Conservation (phyloP, 768 basidiomycete species). For the Phaeotremella skinneri region DNA sequence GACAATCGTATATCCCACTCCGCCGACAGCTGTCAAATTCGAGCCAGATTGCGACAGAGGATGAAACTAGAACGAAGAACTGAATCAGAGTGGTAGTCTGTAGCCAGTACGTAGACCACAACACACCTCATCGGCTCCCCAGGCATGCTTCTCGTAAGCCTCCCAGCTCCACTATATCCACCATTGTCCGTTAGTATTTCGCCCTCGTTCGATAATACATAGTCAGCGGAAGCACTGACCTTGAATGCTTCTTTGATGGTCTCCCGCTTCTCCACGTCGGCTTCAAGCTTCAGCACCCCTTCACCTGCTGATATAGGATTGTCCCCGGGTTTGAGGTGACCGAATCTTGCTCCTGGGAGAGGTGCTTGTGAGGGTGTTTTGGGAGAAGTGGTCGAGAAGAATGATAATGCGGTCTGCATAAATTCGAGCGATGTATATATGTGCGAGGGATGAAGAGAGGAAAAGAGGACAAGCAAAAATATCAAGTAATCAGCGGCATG, state of each 20-base stretch:
- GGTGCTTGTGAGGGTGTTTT: neutral
- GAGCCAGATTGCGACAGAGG: slow-evolving; percentile 71
- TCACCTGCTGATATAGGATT: slow-evolving; percentile 2
- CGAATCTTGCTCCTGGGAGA: slow-evolving; percentile 11
- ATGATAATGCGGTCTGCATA: neutral
- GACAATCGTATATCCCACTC: slow-evolving; percentile 83
- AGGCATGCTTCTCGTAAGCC: slow-evolving; percentile 71
- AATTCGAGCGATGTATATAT: too few relatives aligned
- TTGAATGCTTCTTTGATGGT: slow-evolving; percentile 24
- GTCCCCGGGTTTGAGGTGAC: slow-evolving; percentile 11
- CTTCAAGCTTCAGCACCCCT: slow-evolving; percentile 11
- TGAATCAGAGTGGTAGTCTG: too few relatives aligned
- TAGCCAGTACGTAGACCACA: neutral
- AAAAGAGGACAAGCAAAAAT: too few relatives aligned
- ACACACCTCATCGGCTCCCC: slow-evolving; percentile 69
- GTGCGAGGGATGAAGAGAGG: too few relatives aligned
- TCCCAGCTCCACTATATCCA: slow-evolving; percentile 21
- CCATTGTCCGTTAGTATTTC: neutral
- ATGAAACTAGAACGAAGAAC: slow-evolving; percentile 62
- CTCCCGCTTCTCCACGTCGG: slow-evolving; percentile 19
- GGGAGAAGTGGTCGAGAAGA: neutral
- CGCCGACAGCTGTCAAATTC: slow-evolving; percentile 69
- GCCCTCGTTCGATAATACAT: neutral
- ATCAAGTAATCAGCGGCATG: too few relatives aligned
- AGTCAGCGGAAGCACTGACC: slow-evolving; percentile 1